Percentiles rank a stretch among this genome's conserved stretches.
These are phyloP conservation scores for Zygoascus tannicola DNA, from an alignment of 805 yeast species.

Conservation along the genomic window DNA sequence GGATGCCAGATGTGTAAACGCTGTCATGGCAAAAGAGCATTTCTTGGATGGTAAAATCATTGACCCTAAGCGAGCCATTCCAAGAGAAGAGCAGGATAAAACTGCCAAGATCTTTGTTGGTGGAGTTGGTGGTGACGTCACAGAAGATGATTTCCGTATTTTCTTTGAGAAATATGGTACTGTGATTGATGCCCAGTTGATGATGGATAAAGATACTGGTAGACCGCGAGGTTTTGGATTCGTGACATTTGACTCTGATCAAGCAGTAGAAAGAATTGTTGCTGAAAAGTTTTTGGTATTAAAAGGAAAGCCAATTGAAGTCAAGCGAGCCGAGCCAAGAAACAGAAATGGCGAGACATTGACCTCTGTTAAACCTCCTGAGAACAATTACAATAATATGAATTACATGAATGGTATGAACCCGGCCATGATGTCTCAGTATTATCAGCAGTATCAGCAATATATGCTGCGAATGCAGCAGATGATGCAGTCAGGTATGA, in stretches of 20 bases:
- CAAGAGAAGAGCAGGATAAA: conserved; percentile 93
- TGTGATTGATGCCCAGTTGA: conserved; percentile 89
- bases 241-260: conserved; percentile 89
- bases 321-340: conserved; percentile 37
- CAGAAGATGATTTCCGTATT: conserved; percentile 78
- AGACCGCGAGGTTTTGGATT: conserved; percentile 96
- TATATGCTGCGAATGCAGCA: conserved; percentile 32
- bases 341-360: conserved; percentile 17
- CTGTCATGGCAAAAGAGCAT: conserved; percentile 78
- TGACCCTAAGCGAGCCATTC: conserved; percentile 96
- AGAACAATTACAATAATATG: conserved; percentile 7
- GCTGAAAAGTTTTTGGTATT: conserved; percentile 72
- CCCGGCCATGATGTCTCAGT: conserved; percentile 35
- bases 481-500: conserved; percentile 21
- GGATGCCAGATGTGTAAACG: conserved; percentile 73
- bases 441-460: conserved; percentile 34
- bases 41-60: conserved; percentile 90
- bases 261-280: conserved; percentile 84
- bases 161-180: conserved; percentile 83
- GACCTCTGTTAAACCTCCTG: conserved; percentile 2
- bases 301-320: conserved; percentile 58
- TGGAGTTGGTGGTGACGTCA: conserved; percentile 89
- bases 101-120: conserved; percentile 97
- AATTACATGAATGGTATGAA: conserved; percentile 28
- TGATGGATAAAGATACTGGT: conserved; percentile 96